Conservation (phyloP, 1,284 basidiomycete genomes). For the Ceratobasidium sp. region DNA sequence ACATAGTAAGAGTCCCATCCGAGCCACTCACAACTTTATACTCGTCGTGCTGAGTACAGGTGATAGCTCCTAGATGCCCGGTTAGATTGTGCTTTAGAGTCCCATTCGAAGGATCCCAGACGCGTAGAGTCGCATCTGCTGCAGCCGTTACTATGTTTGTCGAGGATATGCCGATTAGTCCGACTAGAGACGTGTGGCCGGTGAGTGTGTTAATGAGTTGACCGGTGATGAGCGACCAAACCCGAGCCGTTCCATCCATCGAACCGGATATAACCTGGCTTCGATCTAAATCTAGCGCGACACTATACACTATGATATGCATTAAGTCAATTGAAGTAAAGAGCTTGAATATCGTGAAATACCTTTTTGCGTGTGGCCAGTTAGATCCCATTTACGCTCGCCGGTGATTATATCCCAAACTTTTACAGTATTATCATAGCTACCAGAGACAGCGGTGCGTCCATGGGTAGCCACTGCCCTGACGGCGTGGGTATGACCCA, state of each 20-base stretch:
- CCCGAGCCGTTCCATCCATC: conserved; percentile 94
- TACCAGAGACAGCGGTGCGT: conserved; percentile 89
- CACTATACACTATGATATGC: conserved; percentile 77
- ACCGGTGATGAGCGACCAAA: conserved; percentile 84
- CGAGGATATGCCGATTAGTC: conserved; percentile 83
- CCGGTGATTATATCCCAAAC: conserved; percentile 95
- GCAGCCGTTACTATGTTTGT: conserved; percentile 92
- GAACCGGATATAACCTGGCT: conserved; percentile 90
- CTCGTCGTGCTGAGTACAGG: conserved; percentile 97
- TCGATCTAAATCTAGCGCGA: conserved; percentile 85
- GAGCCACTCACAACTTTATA: conserved; percentile 93
- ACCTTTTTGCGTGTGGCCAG: conserved; percentile 93
- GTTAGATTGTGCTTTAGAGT: conserved; percentile 81
- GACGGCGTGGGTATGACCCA: conserved; percentile 91
- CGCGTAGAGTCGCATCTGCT: conserved; percentile 89
- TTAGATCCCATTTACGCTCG: conserved; percentile 78
- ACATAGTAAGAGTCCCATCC: conserved; percentile 95
- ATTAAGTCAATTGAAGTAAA: conserved; percentile 16
- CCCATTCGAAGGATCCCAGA: conserved; percentile 91
- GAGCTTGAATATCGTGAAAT: not conserved
- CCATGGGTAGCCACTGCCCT: conserved; percentile 91
- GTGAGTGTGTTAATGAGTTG: conserved; percentile 80
- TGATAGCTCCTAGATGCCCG: conserved; percentile 92
- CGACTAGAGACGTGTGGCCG: conserved; percentile 89
- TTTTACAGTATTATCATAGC: conserved; percentile 91